Evolutionary conservation across 176 grass and related monocot genomes (phyloP).

Genomic region (Oryza longistaminata): DNA sequence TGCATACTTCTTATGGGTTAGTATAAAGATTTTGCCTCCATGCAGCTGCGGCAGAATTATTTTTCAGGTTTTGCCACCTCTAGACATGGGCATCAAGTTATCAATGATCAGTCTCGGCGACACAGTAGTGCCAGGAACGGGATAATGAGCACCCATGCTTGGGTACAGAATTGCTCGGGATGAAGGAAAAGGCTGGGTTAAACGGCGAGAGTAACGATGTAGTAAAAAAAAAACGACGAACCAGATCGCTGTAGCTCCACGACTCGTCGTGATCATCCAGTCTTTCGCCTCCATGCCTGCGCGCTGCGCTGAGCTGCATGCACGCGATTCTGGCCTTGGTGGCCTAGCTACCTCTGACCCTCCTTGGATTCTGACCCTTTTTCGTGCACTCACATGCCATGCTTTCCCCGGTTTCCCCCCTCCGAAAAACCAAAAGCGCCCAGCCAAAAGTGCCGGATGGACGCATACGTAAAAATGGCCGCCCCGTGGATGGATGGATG

Average conservation of each 20-base stretch:
- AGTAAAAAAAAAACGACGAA: background rate
- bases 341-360: background rate
- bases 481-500: background rate
- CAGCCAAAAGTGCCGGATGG: background rate
- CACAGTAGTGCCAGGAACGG: no score
- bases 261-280: background rate
- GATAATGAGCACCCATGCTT: background rate
- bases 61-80: background rate
- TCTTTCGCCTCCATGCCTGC: background rate
- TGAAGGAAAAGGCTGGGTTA: background rate
- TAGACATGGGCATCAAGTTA: background rate
- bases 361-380: constrained; percentile 37
- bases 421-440: constrained; percentile 20
- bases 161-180: background rate
- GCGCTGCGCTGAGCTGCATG: no score
- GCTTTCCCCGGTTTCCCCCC: background rate
- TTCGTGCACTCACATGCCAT: constrained; percentile 49
- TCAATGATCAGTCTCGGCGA: background rate
- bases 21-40: background rate
- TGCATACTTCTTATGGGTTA: no score
- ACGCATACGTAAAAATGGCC: background rate
- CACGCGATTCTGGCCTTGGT: background rate
- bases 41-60: background rate
- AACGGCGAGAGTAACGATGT: background rate
- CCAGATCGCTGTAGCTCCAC: background rate